These are phyloP conservation scores for Groenewaldozyma salmanticensis DNA, from an alignment of 805 yeast species.

Conservation along the genomic window DNA sequence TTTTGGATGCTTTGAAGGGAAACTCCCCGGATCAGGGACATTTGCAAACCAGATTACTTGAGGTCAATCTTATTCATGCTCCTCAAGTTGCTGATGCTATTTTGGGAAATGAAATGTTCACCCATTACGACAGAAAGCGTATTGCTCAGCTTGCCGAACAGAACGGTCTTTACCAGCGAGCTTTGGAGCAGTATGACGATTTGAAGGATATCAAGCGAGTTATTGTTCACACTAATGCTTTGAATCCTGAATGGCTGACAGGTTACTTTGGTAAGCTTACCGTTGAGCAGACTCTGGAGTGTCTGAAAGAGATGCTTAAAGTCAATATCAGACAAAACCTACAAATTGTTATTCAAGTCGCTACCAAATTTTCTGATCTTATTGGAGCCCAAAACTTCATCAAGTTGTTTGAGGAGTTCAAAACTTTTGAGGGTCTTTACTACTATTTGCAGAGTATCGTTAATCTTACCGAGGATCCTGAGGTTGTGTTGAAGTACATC, in stretches of 20 bases:
- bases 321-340: slow-evolving; percentile 74
- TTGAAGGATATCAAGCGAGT: slow-evolving; percentile 93
- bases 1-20: slow-evolving; percentile 88
- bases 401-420: slow-evolving; percentile 87
- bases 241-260: slow-evolving; percentile 92
- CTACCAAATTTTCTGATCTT: slow-evolving; percentile 90
- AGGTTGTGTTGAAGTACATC: slow-evolving; percentile 91
- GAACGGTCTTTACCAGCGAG: slow-evolving; percentile 93
- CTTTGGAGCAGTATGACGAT: slow-evolving; percentile 91
- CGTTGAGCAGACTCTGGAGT: slow-evolving; percentile 84
- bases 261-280: slow-evolving; percentile 86
- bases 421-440: slow-evolving; percentile 87
- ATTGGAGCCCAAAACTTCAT: slow-evolving; percentile 80
- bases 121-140: slow-evolving; percentile 89
- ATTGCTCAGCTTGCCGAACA: slow-evolving; percentile 89
- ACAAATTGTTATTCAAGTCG: slow-evolving; percentile 91
- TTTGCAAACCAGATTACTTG: slow-evolving; percentile 87
- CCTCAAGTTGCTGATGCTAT: slow-evolving; percentile 99
- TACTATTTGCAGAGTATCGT: slow-evolving; percentile 90
- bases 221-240: slow-evolving; percentile 66
- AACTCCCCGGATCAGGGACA: slow-evolving; percentile 94
- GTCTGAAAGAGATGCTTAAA: slow-evolving; percentile 78
- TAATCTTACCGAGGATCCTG: slow-evolving; percentile 85
- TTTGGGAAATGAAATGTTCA: slow-evolving; percentile 88
- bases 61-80: slow-evolving; percentile 86